phyloP scores from a whole-genome alignment of 176 grass and related monocot species.

The Hordeum marinum region DNA sequence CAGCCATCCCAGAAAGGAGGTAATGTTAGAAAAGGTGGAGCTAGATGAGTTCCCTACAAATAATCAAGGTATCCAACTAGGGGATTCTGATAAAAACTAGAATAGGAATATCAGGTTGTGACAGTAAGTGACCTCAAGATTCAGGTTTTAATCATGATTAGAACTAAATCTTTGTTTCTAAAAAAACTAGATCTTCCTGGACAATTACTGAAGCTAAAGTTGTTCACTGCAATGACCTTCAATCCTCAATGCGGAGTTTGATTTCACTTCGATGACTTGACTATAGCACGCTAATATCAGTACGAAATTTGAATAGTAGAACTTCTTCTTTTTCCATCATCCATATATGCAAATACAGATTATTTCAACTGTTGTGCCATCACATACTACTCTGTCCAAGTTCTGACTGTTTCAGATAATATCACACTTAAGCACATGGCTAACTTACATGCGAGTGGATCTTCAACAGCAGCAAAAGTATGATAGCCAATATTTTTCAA shows the following conservation, averaged over 20 bases:
- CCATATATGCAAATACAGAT: not conserved
- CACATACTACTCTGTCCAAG: not conserved
- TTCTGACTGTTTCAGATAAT: not conserved
- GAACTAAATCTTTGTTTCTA: not conserved
- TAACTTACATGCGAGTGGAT: not conserved
- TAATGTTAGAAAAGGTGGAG: not conserved
- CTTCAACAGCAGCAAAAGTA: not conserved
- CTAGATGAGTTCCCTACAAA: not conserved
- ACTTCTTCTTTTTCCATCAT: not conserved
- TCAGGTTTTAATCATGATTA: not conserved
- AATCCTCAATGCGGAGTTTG: not conserved
- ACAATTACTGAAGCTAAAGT: not conserved
- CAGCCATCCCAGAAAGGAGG: conserved; percentile 6
- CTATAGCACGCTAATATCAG: not conserved
- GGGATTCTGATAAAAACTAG: not conserved
- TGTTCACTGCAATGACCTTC: conserved; percentile 1
- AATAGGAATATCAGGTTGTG: not conserved
- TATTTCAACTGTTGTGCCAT: not conserved
- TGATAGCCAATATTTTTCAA: not conserved
- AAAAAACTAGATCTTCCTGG: not conserved
- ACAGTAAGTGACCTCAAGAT: not conserved
- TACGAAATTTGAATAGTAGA: not conserved
- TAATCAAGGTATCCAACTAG: not conserved
- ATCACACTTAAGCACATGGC: not conserved
- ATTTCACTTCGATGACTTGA: not conserved